These are phyloP conservation scores for Colletotrichum horii DNA, from an alignment of 2,329 filamentous ascomycete species.

Conservation along the genomic window DNA sequence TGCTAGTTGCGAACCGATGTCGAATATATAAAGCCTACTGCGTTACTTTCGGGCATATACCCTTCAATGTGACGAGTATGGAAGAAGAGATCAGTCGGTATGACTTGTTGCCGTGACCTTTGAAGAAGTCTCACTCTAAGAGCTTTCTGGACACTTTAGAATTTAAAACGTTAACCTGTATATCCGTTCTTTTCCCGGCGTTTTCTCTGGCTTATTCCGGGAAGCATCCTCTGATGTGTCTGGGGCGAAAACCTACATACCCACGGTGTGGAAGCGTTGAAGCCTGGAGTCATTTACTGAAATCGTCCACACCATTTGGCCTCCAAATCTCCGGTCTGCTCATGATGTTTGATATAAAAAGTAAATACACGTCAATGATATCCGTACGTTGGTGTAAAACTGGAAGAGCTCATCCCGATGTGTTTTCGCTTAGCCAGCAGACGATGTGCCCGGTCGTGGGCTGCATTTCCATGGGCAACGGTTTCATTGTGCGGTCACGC, in stretches of 20 bases:
- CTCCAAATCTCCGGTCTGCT: not conserved
- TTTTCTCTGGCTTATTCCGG: not conserved
- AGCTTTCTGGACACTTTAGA: not conserved
- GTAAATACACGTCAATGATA: not conserved
- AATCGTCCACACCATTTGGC: rapidly evolving
- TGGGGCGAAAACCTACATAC: not conserved
- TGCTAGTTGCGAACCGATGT: not conserved
- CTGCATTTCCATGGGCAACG: not conserved
- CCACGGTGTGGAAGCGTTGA: not conserved
- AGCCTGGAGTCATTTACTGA: not conserved
- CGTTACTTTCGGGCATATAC: not conserved
- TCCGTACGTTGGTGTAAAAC: not conserved
- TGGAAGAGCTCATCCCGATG: too few relatives aligned
- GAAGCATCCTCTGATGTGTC: not conserved
- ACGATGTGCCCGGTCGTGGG: not conserved
- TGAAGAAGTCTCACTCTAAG: not conserved
- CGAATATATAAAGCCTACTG: not conserved
- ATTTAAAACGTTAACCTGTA: too few relatives aligned
- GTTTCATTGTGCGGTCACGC: not conserved
- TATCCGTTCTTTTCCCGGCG: too few relatives aligned
- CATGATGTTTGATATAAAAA: not conserved
- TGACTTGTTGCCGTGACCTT: rapidly evolving
- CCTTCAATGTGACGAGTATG: not conserved
- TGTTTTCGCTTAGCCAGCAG: not conserved
- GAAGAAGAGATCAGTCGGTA: not conserved